These are phyloP conservation scores for Melampsora americana DNA, from an alignment of 1,284 basidiomycete genomes.

Conservation along the genomic window DNA sequence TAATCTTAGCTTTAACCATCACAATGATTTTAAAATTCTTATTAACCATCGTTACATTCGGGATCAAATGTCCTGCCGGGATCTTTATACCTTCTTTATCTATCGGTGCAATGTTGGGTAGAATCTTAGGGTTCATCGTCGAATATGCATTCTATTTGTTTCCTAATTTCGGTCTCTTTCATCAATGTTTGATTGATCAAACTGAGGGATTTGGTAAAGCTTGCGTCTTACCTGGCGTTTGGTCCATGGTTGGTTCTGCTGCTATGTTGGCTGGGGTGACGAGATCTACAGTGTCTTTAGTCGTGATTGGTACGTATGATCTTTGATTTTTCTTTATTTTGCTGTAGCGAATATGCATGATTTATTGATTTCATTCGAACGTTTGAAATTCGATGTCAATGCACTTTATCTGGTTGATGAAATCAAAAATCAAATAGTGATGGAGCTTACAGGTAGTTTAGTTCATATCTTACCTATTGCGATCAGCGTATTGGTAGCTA, in stretches of 20 bases:
- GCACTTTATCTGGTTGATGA: not conserved
- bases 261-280: conserved; percentile 59
- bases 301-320: conserved; percentile 69
- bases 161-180: conserved; percentile 66
- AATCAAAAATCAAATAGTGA: not conserved
- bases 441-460: conserved; percentile 63
- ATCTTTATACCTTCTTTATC: conserved; percentile 96
- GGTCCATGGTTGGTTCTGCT: conserved; percentile 55
- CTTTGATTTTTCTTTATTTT: not conserved
- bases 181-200: conserved; percentile 58
- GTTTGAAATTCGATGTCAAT: not conserved
- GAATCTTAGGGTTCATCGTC: conserved; percentile 78
- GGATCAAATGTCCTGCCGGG: conserved; percentile 62
- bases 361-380: not conserved
- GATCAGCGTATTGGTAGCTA: conserved; percentile 79
- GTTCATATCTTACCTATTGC: conserved; percentile 94
- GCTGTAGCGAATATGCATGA: conserved; percentile 50
- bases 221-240: conserved; percentile 54
- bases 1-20: conserved; percentile 46
- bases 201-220: conserved; percentile 49
- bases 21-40: conserved; percentile 12
- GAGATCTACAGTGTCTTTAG: conserved; percentile 70
- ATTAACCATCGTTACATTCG: conserved; percentile 18
- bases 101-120: conserved; percentile 91
- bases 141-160: conserved; percentile 71